A percentile compares a stretch with the other conserved stretches of the same genome.
phyloP scores from a whole-genome alignment of 202 grass and related monocot genomes.

The Panicum virgatum region DNA sequence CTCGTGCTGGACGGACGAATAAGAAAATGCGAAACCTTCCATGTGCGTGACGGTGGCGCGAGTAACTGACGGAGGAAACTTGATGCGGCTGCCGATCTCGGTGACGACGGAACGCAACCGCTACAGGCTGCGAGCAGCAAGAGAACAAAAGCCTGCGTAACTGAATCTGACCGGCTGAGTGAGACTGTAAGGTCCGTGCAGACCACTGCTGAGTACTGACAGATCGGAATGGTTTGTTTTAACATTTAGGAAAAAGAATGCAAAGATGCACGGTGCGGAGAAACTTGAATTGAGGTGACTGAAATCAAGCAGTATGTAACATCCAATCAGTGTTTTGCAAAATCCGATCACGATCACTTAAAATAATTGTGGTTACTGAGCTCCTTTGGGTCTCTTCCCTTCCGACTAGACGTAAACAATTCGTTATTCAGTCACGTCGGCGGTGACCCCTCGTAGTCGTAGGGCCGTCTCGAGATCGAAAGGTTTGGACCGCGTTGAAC shows the following conservation, averaged over 20 bases:
- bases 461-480: neutral
- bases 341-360: neutral
- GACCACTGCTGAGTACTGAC: neutral
- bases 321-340: neutral
- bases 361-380: neutral
- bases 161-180: neutral
- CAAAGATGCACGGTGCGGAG: neutral
- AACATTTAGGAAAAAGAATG: too few relatives aligned
- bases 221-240: neutral
- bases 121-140: neutral
- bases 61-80: neutral
- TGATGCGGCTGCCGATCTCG: neutral
- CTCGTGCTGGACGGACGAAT: constrained; percentile 5
- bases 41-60: neutral
- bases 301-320: neutral
- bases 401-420: neutral
- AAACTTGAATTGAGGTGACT: neutral
- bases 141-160: neutral
- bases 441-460: neutral
- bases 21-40: neutral
- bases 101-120: neutral
- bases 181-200: neutral
- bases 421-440: neutral
- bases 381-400: neutral
- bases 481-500: neutral